Evolutionary conservation across 495 filamentous ascomycete genomes (phyloP), one percentile per base, ranked within the genome.

Genomic region (Penicillium bovifimosum): DNA sequence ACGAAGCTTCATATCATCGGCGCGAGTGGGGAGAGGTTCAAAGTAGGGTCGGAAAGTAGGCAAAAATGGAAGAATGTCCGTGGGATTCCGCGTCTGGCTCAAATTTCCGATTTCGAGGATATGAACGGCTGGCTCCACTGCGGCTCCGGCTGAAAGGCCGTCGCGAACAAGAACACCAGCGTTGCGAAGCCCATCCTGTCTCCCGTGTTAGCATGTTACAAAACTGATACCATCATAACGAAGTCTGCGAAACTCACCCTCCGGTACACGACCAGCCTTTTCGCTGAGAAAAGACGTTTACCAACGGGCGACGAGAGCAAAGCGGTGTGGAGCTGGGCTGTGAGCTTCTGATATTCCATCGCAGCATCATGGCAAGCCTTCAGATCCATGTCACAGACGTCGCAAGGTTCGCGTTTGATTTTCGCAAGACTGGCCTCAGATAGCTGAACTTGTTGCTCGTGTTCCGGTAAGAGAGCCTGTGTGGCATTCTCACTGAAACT

Each of bases 401-500:
- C 71, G 63, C 93, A 98, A 6, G 86, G 63, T 57, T 95, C 89
- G 4, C 90, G 79, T 68, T 92, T 92, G 58, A 98, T 80, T 65
- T 92, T 95, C 33, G 79, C 88, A 52, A 98, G 73, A 67, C 93
- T 91, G 2, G 87, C 89, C 64, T 97, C 90, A 0, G 91, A 95
- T n/a, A 96, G 59, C 62, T 92, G 90, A 39, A 97, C 87, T 58
- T 89, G 83, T 64, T 91, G 92, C 71, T 97, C 92, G 56, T 96
- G 91, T 68, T 96, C 90, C 1, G 93, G 93, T 9, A 97, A 74
- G 29, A 97, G 74, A 53, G 95, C 92, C 61, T 97, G 95, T 0
- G 95, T 96, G n/a, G 91, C 91, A 71, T 98, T 93, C 69, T 98
- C 93, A 51, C 90, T 95, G 78, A 98, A 98, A 66, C 90, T 96